Base-by-base conservation (phyloP, 306 rosid genomes). In the Malus sylvestris region DNA sequence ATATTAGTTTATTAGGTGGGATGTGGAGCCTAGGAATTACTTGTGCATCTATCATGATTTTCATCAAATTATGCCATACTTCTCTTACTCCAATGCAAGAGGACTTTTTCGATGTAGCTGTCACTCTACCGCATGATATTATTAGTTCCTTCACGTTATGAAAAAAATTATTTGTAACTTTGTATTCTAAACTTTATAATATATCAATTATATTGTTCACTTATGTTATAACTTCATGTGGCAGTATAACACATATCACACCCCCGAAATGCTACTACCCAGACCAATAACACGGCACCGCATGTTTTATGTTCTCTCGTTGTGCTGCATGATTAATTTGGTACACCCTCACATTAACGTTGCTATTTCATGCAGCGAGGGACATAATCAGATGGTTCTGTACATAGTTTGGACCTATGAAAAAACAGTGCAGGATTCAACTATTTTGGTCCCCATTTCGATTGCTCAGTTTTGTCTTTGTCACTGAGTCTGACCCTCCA, bases 381-480 rank as follows among this genome's bases (percentile, higher is more conserved):
- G 61, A 62, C 32, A 45, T 5, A 74, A 62, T 74, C 77, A 74
- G 58, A 61, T 27, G 77, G n/a, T 45, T 61, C 46, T 44, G 30
- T 19, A 11, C 33, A 44, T 13, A 61, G 30, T 18, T 61, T 35
- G 38, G 55, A 38, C 16, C 35, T 58, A 58, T 23, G 23, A 35
- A 58, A 35, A 15, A 30, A 18, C 35, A 18, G 46, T 22, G 46
- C 35, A 30, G 75, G 38, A 32, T 71, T 53, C 33, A 7, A n/a
- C 49, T 32, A 5, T 55, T 23, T 62, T 22, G 20, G 66, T 27
- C 76, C 19, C 49, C 29, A 72, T 23, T 57, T 57, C 19, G 70
- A 74, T 33, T 62, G 60, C 42, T 27, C 4, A 25, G 16, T 61
- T 66, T 61, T 44, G 78, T 44, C 78, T 20, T 4, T 44, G 11